A percentile compares a stretch with the other conserved stretches of the same genome.
phyloP scores from a whole-genome alignment of 257 asterid genomes.

The Euphrasia confusa region DNA sequence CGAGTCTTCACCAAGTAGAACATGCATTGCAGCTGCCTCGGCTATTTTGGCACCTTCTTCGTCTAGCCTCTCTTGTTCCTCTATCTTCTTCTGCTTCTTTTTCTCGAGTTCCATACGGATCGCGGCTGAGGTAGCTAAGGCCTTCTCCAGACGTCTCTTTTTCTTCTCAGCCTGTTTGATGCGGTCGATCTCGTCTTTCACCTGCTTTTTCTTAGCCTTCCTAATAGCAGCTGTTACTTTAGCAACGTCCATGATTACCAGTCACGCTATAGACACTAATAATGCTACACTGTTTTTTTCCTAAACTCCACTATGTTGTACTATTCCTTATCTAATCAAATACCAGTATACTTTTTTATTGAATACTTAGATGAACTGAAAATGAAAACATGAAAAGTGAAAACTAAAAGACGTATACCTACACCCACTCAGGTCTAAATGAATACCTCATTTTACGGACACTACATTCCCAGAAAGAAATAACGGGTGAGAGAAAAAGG shows the following conservation, averaged over 20 bases:
- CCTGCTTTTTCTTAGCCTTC: slow-evolving; percentile 89
- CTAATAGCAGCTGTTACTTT: slow-evolving; percentile 54
- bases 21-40: slow-evolving; percentile 93
- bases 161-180: slow-evolving; percentile 97
- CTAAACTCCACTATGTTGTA: slow-evolving; percentile 29
- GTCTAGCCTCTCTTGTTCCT: slow-evolving; percentile 88
- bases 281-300: slow-evolving; percentile 21
- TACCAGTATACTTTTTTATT: slow-evolving; percentile 29
- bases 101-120: slow-evolving; percentile 85
- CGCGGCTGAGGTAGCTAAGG: slow-evolving; percentile 97
- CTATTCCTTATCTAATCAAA: too few relatives aligned
- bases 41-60: slow-evolving; percentile 99
- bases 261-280: slow-evolving; percentile 12
- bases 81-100: slow-evolving; percentile 88
- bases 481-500: slow-evolving; percentile 69
- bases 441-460: slow-evolving; percentile 92
- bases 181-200: slow-evolving; percentile 87
- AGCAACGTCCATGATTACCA: slow-evolving; percentile 59
- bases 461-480: slow-evolving; percentile 91
- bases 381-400: not conserved
- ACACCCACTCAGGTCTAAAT: slow-evolving; percentile 97
- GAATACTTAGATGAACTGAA: slow-evolving; percentile 33
- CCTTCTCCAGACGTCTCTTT: slow-evolving; percentile 92
- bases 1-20: slow-evolving; percentile 88
- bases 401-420: slow-evolving; percentile 27